Percentiles rank a stretch among this genome's conserved stretches.
These are phyloP conservation scores for Dioscorea alata DNA, from an alignment of 106 monocot species.

Conservation along the genomic window DNA sequence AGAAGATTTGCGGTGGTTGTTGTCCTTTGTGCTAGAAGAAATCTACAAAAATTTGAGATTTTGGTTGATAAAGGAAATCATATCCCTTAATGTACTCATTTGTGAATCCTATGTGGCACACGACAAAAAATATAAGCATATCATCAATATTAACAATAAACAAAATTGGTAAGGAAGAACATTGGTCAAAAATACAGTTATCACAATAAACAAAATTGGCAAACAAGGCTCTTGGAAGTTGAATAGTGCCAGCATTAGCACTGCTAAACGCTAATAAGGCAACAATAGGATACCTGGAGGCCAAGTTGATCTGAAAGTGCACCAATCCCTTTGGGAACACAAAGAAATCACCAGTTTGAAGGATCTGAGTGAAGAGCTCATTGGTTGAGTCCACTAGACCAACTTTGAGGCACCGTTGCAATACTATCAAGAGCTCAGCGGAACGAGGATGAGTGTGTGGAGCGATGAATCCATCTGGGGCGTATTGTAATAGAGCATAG, in stretches of 20 bases:
- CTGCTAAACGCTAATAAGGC: constrained; percentile 16
- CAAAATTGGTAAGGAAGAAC: too few species aligned
- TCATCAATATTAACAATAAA: too few species aligned
- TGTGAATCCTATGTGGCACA: too few species aligned
- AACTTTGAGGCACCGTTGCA: not conserved
- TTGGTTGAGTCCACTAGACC: constrained; percentile 1
- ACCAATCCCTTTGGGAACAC: constrained; percentile 9
- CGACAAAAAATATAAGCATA: too few species aligned
- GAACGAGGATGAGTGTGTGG: constrained; percentile 22
- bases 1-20: too few species aligned
- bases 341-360: not conserved
- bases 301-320: constrained; percentile 1
- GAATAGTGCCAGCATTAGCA: constrained; percentile 3
- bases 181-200: too few species aligned
- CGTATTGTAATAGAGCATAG: constrained; percentile 4
- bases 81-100: too few species aligned
- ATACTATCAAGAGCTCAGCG: constrained; percentile 6
- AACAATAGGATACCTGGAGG: not conserved
- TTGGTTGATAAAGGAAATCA: too few species aligned
- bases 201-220: too few species aligned
- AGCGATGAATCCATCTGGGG: constrained; percentile 1
- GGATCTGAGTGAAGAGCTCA: not conserved
- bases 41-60: too few species aligned
- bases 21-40: too few species aligned
- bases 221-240: not conserved